phyloP scores from a whole-genome alignment of 805 yeast genomes.

The Starmera quercuum region DNA sequence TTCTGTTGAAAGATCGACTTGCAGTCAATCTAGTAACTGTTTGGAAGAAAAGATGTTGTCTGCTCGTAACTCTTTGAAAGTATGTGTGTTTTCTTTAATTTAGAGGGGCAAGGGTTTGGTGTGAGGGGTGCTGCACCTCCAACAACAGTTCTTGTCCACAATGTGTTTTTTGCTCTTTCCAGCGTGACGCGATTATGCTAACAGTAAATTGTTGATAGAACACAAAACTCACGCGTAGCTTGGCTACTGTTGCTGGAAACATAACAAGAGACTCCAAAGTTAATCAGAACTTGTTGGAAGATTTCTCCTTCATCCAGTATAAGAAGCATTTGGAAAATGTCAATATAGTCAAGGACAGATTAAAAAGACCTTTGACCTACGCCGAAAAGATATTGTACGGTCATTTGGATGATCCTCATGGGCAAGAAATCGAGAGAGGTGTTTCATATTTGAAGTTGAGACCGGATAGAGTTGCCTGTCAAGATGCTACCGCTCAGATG shows the following conservation, averaged over 20 bases:
- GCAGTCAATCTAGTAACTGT: too few relatives aligned
- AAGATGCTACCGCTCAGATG: conserved; percentile 99
- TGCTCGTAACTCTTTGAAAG: conserved; percentile 9
- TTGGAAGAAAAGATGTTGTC: too few relatives aligned
- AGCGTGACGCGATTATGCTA: neutral
- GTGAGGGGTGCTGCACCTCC: too few relatives aligned
- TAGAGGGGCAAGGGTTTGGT: too few relatives aligned
- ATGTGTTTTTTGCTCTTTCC: neutral
- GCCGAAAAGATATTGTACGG: conserved; percentile 95
- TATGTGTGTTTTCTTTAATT: too few relatives aligned
- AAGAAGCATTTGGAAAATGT: conserved; percentile 86
- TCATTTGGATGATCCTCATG: conserved; percentile 90
- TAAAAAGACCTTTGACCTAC: conserved; percentile 83
- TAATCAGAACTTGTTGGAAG: conserved; percentile 72
- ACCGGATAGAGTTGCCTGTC: conserved; percentile 98
- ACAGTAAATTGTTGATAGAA: neutral
- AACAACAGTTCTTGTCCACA: too few relatives aligned
- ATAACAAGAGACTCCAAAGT: conserved; percentile 66
- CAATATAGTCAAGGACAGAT: conserved; percentile 72
- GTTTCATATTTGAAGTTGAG: conserved; percentile 85
- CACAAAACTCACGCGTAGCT: conserved; percentile 24
- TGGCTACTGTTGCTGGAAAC: conserved; percentile 30
- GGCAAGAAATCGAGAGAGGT: conserved; percentile 80
- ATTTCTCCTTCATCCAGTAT: conserved; percentile 83
- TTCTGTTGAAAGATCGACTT: too few relatives aligned